Conservation (phyloP, 1,284 basidiomycete genomes). For the Cryptococcus maquisensis region DNA sequence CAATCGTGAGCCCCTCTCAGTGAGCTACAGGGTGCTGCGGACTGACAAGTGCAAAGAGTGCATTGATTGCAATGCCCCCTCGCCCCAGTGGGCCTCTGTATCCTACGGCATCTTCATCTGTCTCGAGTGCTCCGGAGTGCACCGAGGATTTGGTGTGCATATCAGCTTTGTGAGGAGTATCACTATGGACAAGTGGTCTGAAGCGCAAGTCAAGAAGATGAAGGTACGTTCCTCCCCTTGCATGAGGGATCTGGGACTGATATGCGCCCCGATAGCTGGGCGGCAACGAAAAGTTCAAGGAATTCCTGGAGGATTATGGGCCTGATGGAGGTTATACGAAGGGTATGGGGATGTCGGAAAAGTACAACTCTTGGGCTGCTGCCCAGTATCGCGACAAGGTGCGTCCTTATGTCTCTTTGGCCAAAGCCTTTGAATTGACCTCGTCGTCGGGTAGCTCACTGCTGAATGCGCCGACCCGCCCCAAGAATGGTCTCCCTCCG, state of each 20-base stretch:
- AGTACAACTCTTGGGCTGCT: slow-evolving; percentile 88
- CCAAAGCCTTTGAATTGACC: no score
- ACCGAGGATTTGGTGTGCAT: slow-evolving; percentile 57
- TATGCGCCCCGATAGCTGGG: slow-evolving; percentile 57
- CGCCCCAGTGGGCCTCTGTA: slow-evolving; percentile 83
- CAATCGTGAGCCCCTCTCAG: slow-evolving; percentile 50
- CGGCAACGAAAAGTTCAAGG: slow-evolving; percentile 73
- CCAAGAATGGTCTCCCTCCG: slow-evolving; percentile 38
- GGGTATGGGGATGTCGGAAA: slow-evolving; percentile 66
- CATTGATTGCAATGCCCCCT: slow-evolving; percentile 74
- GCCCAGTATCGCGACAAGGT: slow-evolving; percentile 88
- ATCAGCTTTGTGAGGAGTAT: slow-evolving; percentile 81
- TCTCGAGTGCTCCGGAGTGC: slow-evolving; percentile 81
- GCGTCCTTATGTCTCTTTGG: slow-evolving; percentile 9
- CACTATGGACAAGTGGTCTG: slow-evolving; percentile 94
- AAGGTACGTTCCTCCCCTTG: slow-evolving; percentile 55
- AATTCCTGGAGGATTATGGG: slow-evolving; percentile 70
- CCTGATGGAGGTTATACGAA: slow-evolving; percentile 71
- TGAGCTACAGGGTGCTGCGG: not conserved
- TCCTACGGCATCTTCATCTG: slow-evolving; percentile 74
- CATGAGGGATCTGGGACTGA: not conserved
- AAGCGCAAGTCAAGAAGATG: slow-evolving; percentile 85
- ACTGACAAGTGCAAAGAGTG: slow-evolving; percentile 51
- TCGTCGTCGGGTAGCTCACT: slow-evolving; percentile 24
- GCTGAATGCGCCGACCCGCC: slow-evolving; percentile 43